Conservation (phyloP, 768 basidiomycete genomes). For the Candolleomyces eurysporus region DNA sequence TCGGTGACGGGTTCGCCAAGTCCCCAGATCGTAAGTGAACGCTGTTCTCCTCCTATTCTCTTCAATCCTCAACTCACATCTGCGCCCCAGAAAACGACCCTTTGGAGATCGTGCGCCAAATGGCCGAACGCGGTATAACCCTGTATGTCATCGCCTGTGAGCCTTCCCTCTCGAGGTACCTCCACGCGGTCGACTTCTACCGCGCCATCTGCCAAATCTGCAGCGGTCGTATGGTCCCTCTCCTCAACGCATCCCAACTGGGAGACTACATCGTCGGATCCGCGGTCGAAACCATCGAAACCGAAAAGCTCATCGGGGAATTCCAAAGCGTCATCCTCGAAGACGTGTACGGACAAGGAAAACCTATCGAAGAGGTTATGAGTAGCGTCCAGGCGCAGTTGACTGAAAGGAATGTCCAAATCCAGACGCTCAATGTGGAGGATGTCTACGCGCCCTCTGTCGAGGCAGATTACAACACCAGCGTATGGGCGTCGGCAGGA, state of each 20-base stretch:
- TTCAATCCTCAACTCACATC: neutral
- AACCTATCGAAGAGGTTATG: conserved; percentile 19
- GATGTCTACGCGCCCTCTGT: conserved; percentile 19
- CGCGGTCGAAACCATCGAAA: conserved; percentile 28
- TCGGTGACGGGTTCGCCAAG: conserved; percentile 39
- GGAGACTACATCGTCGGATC: conserved; percentile 29
- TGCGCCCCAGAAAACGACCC: conserved; percentile 26
- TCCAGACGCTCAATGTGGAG: conserved; percentile 25
- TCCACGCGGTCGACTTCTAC: conserved; percentile 28
- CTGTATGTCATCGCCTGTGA: conserved; percentile 61
- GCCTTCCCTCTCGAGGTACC: conserved; percentile 19
- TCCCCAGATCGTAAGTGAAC: conserved; percentile 28
- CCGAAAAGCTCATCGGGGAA: conserved; percentile 24
- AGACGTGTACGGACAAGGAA: conserved; percentile 24
- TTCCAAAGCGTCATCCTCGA: conserved; percentile 25
- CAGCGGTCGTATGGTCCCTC: conserved; percentile 26
- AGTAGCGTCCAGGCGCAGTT: conserved; percentile 20
- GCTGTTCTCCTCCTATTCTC: neutral
- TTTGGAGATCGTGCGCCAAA: conserved; percentile 30
- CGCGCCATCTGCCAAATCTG: conserved; percentile 25
- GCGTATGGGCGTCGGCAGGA: conserved; percentile 16
- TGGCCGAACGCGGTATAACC: conserved; percentile 53
- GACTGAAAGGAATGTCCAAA: conserved; percentile 16
- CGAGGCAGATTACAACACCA: conserved; percentile 14
- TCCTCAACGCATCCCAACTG: conserved; percentile 25